phyloP scores from a whole-genome alignment of 495 filamentous ascomycete species.

The Choiromyces venosus region DNA sequence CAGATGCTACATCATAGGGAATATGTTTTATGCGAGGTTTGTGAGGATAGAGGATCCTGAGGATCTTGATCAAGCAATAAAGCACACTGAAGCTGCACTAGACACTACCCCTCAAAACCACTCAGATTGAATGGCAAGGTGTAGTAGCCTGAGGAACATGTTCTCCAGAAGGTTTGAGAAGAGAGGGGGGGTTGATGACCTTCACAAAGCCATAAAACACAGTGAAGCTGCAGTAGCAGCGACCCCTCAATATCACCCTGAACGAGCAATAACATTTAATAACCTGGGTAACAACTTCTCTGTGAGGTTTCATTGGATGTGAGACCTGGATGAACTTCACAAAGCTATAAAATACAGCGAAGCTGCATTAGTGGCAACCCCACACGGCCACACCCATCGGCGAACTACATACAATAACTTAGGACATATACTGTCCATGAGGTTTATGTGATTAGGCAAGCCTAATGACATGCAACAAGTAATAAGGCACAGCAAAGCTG shows the following conservation, averaged over 20 bases:
- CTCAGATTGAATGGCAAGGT: background rate
- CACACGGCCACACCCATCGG: background rate
- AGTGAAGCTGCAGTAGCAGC: background rate
- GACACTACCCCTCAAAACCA: background rate
- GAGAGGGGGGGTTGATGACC: background rate
- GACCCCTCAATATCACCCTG: background rate
- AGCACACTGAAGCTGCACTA: background rate
- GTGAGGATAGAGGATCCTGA: background rate
- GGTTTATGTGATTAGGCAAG: no score
- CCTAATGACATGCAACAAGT: no score
- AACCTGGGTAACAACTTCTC: background rate
- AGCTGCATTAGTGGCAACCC: background rate
- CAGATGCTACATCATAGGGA: background rate
- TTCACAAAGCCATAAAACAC: background rate
- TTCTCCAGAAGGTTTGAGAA: background rate
- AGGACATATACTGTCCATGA: no score
- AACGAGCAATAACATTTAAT: background rate
- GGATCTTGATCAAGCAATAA: background rate
- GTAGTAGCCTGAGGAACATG: background rate
- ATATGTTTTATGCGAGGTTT: background rate
- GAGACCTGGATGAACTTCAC: conserved; percentile 1
- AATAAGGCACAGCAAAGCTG: no score
- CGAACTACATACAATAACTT: background rate
- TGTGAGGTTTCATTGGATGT: background rate
- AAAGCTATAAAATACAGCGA: background rate